Percentiles rank a stretch among this genome's conserved stretches.
These are phyloP conservation scores for Diplodia mutila DNA, from an alignment of 2,329 filamentous ascomycete genomes.

Conservation along the genomic window DNA sequence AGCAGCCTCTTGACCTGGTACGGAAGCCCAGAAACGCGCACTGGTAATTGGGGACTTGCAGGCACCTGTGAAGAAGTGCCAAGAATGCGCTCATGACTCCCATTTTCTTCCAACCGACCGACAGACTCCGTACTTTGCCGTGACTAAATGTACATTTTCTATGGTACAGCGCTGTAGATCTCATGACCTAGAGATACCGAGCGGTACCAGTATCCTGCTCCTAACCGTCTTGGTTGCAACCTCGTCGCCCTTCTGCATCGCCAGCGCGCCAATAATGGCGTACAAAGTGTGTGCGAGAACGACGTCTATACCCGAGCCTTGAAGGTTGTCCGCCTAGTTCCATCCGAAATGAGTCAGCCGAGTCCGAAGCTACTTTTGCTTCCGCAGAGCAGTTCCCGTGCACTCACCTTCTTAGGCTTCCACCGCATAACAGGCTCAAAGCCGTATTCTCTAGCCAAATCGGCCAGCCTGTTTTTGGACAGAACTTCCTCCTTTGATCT, in stretches of 20 bases:
- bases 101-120: neutral
- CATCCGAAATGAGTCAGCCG: neutral
- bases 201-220: constrained; percentile 70
- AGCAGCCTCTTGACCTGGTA: too few species aligned
- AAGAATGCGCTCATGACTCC: neutral
- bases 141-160: constrained; percentile 14
- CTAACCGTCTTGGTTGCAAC: constrained; percentile 74
- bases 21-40: too few species aligned
- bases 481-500: constrained; percentile 65
- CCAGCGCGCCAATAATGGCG: constrained; percentile 84
- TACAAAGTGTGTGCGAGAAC: constrained; percentile 79
- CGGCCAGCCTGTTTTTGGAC: constrained; percentile 66
- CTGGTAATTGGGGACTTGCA: neutral
- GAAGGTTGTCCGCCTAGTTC: constrained; percentile 65
- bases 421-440: constrained; percentile 79
- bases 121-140: neutral
- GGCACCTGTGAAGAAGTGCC: neutral
- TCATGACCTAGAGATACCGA: constrained; percentile 30
- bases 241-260: constrained; percentile 83
- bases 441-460: constrained; percentile 71
- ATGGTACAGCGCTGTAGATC: constrained; percentile 1
- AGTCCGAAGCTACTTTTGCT: neutral
- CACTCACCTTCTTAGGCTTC: constrained; percentile 79
- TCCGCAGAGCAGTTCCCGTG: neutral
- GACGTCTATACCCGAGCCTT: constrained; percentile 71